Percentiles rank a stretch among this genome's conserved stretches.
Evolutionary conservation across 1,139 yeast species (phyloP).

Genomic region (Suhomyces chickasaworum): DNA sequence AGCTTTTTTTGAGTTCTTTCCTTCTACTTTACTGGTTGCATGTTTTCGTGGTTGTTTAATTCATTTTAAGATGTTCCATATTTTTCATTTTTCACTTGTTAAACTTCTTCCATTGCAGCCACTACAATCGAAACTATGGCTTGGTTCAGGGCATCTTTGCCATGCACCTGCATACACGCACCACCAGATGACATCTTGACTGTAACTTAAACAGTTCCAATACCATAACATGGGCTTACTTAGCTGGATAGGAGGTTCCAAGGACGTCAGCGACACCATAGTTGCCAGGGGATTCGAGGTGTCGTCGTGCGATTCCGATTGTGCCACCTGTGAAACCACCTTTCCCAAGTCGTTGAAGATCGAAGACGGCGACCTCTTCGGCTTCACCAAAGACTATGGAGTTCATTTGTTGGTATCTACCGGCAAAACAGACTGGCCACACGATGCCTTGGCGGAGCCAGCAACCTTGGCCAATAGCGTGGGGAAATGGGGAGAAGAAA

Average conservation of each 20-base stretch:
- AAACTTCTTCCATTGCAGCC: too few relatives aligned
- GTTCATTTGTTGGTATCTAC: slow-evolving; percentile 80
- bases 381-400: slow-evolving; percentile 67
- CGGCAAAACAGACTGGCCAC: slow-evolving; percentile 83
- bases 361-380: slow-evolving; percentile 56
- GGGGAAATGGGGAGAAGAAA: slow-evolving; percentile 45
- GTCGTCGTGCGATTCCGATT: slow-evolving; percentile 48
- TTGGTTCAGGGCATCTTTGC: background rate
- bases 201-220: background rate
- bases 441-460: slow-evolving; percentile 61
- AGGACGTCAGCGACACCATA: slow-evolving; percentile 7
- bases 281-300: slow-evolving; percentile 41
- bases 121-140: background rate
- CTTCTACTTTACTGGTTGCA: too few relatives aligned
- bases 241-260: slow-evolving; percentile 4
- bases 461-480: slow-evolving; percentile 56
- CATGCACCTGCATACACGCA: background rate
- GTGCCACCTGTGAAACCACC: slow-evolving; percentile 50
- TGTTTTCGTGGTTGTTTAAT: too few relatives aligned
- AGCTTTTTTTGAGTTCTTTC: too few relatives aligned
- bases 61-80: too few relatives aligned
- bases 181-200: background rate
- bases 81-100: too few relatives aligned
- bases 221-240: slow-evolving; percentile 10
- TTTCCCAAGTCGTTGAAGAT: slow-evolving; percentile 63